Conservation (phyloP, 345 rosid species). For the Brassica juncea region DNA sequence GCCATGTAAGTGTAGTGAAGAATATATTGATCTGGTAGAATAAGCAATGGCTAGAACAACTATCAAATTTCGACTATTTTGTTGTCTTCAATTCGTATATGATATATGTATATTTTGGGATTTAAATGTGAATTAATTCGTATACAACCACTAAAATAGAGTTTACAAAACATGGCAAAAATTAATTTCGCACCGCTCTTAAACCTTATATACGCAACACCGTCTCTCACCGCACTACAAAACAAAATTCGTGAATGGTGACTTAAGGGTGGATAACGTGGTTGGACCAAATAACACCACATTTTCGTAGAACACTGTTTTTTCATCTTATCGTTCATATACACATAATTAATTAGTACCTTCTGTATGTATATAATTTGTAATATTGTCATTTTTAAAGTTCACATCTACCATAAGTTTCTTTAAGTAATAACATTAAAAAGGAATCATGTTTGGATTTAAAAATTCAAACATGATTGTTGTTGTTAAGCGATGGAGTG, state of each 20-base stretch:
- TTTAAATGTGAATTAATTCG: neutral
- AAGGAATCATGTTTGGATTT: neutral
- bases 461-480: neutral
- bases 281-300: neutral
- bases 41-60: neutral
- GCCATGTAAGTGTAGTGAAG: neutral
- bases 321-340: neutral
- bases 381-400: neutral
- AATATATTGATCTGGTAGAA: neutral
- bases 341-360: neutral
- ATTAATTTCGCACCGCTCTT: neutral
- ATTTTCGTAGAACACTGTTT: neutral
- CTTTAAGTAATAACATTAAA: neutral
- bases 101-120: neutral
- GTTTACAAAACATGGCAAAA: neutral
- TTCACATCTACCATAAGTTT: neutral
- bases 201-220: neutral
- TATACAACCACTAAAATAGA: neutral
- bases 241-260: neutral
- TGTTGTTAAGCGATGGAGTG: neutral
- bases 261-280: neutral
- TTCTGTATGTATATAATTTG: neutral
- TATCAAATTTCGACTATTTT: neutral
- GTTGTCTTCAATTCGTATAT: neutral
- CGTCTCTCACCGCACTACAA: neutral